These are phyloP conservation scores for Teratosphaeria zuluensis DNA, from an alignment of 2,329 filamentous ascomycete genomes.

Conservation along the genomic window DNA sequence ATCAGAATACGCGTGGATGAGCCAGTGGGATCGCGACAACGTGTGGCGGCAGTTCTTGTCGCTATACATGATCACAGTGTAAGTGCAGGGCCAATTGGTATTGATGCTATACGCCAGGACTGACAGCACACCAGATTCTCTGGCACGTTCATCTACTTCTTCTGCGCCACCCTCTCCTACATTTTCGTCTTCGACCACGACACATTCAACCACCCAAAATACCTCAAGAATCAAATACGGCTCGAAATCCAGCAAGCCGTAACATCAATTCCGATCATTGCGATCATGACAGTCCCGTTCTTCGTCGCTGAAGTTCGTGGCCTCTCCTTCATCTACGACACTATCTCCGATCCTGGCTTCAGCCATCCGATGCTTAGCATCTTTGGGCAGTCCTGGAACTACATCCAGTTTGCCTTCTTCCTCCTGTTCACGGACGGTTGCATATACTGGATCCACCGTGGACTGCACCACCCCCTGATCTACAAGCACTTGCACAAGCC, in stretches of 20 bases:
- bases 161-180: constrained; percentile 76
- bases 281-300: constrained; percentile 67
- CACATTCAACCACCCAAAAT: constrained; percentile 82
- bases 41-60: constrained; percentile 63
- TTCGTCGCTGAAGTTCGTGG: constrained; percentile 78
- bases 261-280: constrained; percentile 69
- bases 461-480: constrained; percentile 65
- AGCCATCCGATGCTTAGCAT: constrained; percentile 18
- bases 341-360: constrained; percentile 23
- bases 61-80: constrained; percentile 83
- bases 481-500: constrained; percentile 93
- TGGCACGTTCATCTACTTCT: constrained; percentile 73
- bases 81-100: constrained; percentile 15
- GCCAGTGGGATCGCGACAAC: constrained; percentile 68
- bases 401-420: constrained; percentile 78
- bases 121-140: constrained; percentile 56
- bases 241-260: constrained; percentile 78
- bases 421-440: constrained; percentile 78
- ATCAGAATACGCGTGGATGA: constrained; percentile 67
- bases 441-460: constrained; percentile 89
- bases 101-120: background rate
- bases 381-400: constrained; percentile 51
- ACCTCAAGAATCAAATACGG: constrained; percentile 83
- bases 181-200: constrained; percentile 84
- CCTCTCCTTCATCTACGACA: constrained; percentile 79